Percentiles rank a stretch among this genome's conserved stretches.
phyloP scores from a whole-genome alignment of 441 rosid genomes.

The Dalechampia spathulata region DNA sequence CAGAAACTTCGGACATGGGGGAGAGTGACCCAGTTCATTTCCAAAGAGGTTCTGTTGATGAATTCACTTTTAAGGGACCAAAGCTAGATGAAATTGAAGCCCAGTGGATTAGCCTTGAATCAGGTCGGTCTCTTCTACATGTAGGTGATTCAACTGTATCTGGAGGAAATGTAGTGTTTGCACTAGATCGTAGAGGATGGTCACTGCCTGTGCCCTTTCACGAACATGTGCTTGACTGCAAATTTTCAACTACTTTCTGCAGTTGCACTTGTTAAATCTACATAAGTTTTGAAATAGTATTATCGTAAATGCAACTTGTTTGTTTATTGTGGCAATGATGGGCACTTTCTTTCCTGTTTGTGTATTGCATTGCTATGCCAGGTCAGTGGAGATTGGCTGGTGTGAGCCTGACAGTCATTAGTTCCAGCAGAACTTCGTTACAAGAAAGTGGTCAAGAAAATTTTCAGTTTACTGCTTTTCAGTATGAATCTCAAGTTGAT shows the following conservation, averaged over 20 bases:
- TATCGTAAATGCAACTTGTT: not conserved
- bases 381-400: slow-evolving; percentile 87
- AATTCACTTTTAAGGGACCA: slow-evolving; percentile 56
- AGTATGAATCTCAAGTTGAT: slow-evolving; percentile 56
- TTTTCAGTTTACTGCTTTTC: slow-evolving; percentile 20
- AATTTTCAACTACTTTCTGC: not conserved
- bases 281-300: not conserved
- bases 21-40: slow-evolving; percentile 35
- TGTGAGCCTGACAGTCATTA: slow-evolving; percentile 37
- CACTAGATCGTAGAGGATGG: not conserved
- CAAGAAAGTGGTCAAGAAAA: slow-evolving; percentile 20
- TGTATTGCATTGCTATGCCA: slow-evolving; percentile 29
- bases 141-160: not conserved
- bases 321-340: slow-evolving; percentile 4
- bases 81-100: slow-evolving; percentile 47
- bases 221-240: too few species aligned
- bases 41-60: slow-evolving; percentile 70
- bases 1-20: slow-evolving; percentile 15
- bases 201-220: not conserved
- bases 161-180: not conserved
- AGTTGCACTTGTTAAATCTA: not conserved
- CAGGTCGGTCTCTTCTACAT: slow-evolving; percentile 44
- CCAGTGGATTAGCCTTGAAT: slow-evolving; percentile 69
- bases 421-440: slow-evolving; percentile 18
- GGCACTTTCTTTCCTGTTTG: not conserved